Evolutionary conservation across 2,329 filamentous ascomycete genomes (phyloP).

Genomic region (Calonectria pseudoturangicola): DNA sequence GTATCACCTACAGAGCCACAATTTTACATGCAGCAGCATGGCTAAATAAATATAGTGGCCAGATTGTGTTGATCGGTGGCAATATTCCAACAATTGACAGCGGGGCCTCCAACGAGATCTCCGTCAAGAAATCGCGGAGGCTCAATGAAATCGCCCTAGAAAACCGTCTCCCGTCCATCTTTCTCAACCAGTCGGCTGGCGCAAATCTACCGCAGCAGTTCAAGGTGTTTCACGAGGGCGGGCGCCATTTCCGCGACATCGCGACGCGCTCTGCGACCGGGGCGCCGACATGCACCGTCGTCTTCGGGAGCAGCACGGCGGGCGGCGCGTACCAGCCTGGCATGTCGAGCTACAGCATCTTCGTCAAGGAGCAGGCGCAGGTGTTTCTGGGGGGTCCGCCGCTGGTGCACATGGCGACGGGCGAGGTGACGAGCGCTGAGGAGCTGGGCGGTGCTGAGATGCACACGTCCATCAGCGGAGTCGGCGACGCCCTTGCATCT

Average conservation of each 20-base stretch:
- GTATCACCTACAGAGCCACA: not conserved
- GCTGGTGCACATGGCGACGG: conserved; percentile 67
- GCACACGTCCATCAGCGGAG: conserved; percentile 62
- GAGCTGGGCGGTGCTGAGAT: conserved; percentile 64
- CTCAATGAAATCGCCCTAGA: conserved; percentile 55
- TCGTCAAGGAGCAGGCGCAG: conserved; percentile 63
- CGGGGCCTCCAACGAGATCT: conserved; percentile 65
- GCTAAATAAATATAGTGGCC: conserved; percentile 56
- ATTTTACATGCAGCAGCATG: no score
- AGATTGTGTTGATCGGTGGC: conserved; percentile 61
- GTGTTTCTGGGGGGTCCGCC: conserved; percentile 66
- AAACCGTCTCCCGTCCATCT: conserved; percentile 62
- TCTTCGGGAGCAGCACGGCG: conserved; percentile 64
- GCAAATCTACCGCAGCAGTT: conserved; percentile 65
- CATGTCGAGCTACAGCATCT: conserved; percentile 61
- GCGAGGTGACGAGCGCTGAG: conserved; percentile 64
- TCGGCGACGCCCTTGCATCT: conserved; percentile 64
- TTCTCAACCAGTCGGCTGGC: conserved; percentile 60
- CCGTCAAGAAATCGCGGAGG: conserved; percentile 45
- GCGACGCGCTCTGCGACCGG: conserved; percentile 60
- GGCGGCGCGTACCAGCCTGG: conserved; percentile 49
- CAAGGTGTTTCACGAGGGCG: conserved; percentile 62
- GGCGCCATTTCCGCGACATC: conserved; percentile 63
- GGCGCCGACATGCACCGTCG: conserved; percentile 63
- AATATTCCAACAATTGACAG: conserved; percentile 65